phyloP scores from a whole-genome alignment of 176 grass and related monocot genomes.

The Bolboschoenus planiculmis region DNA sequence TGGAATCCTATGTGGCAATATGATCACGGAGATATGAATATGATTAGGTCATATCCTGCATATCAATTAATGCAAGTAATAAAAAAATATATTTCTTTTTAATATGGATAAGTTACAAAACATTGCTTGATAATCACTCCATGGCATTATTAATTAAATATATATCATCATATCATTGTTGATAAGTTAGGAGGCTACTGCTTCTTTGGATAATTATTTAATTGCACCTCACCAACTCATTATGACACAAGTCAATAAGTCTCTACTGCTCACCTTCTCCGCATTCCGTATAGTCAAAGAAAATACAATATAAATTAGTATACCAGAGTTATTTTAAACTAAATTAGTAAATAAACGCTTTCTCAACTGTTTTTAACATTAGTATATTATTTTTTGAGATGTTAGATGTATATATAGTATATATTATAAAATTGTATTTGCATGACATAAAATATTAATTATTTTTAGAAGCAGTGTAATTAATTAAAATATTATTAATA shows the following conservation, averaged over 20 bases:
- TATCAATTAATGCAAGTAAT: too few relatives aligned
- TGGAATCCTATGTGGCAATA: background rate
- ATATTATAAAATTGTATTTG: too few relatives aligned
- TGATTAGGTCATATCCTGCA: too few relatives aligned
- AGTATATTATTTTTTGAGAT: too few relatives aligned
- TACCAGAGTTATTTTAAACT: background rate
- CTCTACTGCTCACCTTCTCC: background rate
- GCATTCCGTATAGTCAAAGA: background rate
- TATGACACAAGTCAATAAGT: background rate
- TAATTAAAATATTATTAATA: too few relatives aligned
- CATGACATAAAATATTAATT: too few relatives aligned
- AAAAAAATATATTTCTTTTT: background rate
- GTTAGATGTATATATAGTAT: too few relatives aligned
- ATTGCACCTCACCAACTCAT: background rate
- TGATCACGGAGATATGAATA: background rate
- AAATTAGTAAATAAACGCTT: too few relatives aligned
- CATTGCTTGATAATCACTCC: background rate
- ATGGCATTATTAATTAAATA: background rate
- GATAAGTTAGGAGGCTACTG: background rate
- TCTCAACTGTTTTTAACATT: too few relatives aligned
- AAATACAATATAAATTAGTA: background rate
- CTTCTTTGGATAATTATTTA: background rate
- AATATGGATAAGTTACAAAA: background rate
- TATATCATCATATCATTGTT: background rate
- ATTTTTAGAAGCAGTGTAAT: too few relatives aligned